A percentile compares a stretch with the other conserved stretches of the same genome.
These are phyloP conservation scores for Leccinum barrowsii DNA, from an alignment of 768 basidiomycete species.

Conservation along the genomic window DNA sequence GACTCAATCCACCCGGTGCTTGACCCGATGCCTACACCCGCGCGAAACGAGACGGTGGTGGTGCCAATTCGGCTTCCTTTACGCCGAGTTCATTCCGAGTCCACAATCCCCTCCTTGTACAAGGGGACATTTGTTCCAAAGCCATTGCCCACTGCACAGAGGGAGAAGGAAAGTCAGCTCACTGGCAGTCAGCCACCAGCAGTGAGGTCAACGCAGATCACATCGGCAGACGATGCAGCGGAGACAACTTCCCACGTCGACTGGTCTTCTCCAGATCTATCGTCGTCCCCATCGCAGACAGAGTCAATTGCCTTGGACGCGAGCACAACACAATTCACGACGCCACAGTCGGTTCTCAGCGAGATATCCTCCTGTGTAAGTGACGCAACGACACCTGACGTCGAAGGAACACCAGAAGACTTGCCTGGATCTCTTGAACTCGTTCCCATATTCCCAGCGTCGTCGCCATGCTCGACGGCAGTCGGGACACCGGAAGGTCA, in stretches of 20 bases:
- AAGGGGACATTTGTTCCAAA: neutral
- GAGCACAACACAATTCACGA: neutral
- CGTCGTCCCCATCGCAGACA: slow-evolving; percentile 7
- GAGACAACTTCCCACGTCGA: neutral
- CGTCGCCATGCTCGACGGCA: neutral
- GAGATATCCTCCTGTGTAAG: neutral
- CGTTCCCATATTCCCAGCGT: neutral
- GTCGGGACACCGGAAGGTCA: neutral
- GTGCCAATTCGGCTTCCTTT: neutral
- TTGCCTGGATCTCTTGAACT: neutral
- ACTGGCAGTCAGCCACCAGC: neutral
- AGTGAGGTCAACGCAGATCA: neutral
- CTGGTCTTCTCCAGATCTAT: neutral
- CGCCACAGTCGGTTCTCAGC: neutral
- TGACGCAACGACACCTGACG: too few relatives aligned
- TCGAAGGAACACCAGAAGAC: neutral
- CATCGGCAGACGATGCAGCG: neutral
- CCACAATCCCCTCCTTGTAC: too few relatives aligned
- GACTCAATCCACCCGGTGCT: neutral
- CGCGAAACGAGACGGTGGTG: neutral
- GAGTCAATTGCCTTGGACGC: neutral
- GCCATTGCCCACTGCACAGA: neutral
- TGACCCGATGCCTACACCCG: neutral
- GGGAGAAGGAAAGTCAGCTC: neutral
- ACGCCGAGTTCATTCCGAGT: neutral